Base-by-base conservation (phyloP, 176 grass and related monocot species). In the Tillandsia fasciculata region DNA sequence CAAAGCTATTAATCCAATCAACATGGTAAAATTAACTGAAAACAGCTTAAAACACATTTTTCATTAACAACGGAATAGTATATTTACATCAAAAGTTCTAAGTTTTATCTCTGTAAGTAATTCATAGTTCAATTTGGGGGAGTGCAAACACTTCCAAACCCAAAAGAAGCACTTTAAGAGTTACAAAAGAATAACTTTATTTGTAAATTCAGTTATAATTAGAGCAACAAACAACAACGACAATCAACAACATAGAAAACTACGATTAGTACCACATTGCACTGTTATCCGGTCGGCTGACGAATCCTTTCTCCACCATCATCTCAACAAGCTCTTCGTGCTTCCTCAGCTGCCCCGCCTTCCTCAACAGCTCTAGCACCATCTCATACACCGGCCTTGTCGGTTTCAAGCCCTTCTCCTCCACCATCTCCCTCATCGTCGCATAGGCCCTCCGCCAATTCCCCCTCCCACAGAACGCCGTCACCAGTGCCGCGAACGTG, bases 331-430 rank as follows among this genome's bases (percentile, higher is more conserved):
- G 83, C 50, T 97, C 86, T 24, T 90, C 83, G 20, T 87, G 85
- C 74, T 72, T 92, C 59, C 29, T 87, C 33, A 97, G 75, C 77
- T 97, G 81, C 2, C 89, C 89, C 2, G 83, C 84, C 65, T 79
- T 89, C 61, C 79, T 85, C 72, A 97, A 79, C 72, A 92, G 84
- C 12, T 53, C 14, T 75, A 92, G 63, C 12, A 82, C 86, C 77
- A 79, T 90, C 51, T 77, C 73, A 49, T 90, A 85, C 1, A 85
- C 74, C 3, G 64, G 71, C 5, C 81, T 75, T 12, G 86, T 59
- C 11, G 93, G 89, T 74, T 90, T 92, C 51, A 97, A 69, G 12
- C 83, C 49, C 70, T 97, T 97, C 61, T 81, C 89, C 83, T 90
- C 77, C 0, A 97, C 67, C 93, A 92, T 92, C 71, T 90, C 86